Evolutionary conservation across 2,329 filamentous ascomycete species (phyloP), one percentile per base, ranked within the genome.

Genomic region (Coniochaeta prunicola): DNA sequence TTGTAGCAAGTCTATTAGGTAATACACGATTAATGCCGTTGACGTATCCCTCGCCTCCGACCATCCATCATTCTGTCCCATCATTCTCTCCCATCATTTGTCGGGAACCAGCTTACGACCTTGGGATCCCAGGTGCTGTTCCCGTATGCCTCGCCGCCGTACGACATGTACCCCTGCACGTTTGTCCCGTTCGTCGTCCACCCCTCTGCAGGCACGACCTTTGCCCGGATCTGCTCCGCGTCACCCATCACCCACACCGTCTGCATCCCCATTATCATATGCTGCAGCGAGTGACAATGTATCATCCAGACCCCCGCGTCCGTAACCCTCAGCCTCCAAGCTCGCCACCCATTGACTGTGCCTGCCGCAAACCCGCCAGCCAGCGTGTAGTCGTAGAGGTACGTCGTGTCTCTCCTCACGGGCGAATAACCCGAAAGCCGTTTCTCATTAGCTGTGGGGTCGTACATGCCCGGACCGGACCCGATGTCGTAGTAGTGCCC

Each of bases 241-340:
- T 73, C 66, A n/a, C 75, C 75, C 38, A 76, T 72, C 1, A 75
- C 71, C 71, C 73, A 76, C n/a, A 73, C 70, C 0, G 73, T 72
- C 63, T 76, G 71, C 74, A 77, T 76, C 19, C 71, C 71, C 81
- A 85, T 84, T 19, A 82, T 70, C 76, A 83, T 82, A 65, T 86
- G 83, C 58, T 80, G 77, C 57, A 81, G 62, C 17, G 81, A 77
- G 66, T 86, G 83, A 61, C 83, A 86, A 66, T 86, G 83, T 61
- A 86, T 73, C 80, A 86, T 80, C 82, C 82, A 86, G 2, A 81
- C 81, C 0, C 83, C 84, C 0, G 85, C 78, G 2, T 80, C 64
- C 1, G 67, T 70, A 1, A 79, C 67, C 6, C 73, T 64, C 0
- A 86, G 68, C 9, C 85, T 73, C 85, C 84, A 87, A 0, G 77